phyloP scores from a whole-genome alignment of 495 filamentous ascomycete species.

The Glarea lozoyensis region DNA sequence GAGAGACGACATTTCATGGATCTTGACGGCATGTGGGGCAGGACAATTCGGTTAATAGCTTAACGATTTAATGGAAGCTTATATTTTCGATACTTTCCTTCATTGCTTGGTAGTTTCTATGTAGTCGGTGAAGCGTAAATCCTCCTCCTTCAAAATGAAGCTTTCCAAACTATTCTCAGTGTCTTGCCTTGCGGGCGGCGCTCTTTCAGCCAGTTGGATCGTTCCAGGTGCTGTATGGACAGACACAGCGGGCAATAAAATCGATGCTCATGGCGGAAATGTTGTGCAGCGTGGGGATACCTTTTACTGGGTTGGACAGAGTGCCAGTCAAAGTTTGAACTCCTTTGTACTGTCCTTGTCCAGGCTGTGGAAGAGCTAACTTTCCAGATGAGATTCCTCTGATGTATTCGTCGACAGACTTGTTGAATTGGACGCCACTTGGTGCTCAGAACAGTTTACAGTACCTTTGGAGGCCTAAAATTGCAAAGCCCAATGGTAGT shows the following conservation, averaged over 20 bases:
- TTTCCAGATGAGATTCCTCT: conserved; percentile 28
- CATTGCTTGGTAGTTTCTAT: not conserved
- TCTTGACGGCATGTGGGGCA: not conserved
- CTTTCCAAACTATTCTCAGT: not conserved
- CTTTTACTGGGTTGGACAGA: conserved; percentile 47
- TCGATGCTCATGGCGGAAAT: conserved; percentile 47
- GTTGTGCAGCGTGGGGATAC: conserved; percentile 31
- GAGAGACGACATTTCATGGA: not conserved
- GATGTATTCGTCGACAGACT: conserved; percentile 36
- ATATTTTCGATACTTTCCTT: not conserved
- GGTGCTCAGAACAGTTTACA: conserved; percentile 25
- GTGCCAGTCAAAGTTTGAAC: conserved; percentile 30
- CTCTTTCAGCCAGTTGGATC: conserved; percentile 17
- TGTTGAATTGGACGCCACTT: conserved; percentile 36
- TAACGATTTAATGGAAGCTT: not conserved
- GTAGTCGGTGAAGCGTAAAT: not conserved
- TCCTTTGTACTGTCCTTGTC: not conserved
- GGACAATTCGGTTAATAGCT: not conserved
- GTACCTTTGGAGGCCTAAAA: conserved; percentile 35
- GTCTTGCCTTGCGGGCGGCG: not conserved
- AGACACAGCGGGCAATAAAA: conserved; percentile 27
- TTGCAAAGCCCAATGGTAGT: conserved; percentile 34
- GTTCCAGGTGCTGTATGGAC: conserved; percentile 46
- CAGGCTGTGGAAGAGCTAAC: conserved; percentile 1
- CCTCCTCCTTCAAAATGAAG: not conserved